Base-by-base conservation (phyloP, 345 rosid species). In the Eucalyptus decipiens region DNA sequence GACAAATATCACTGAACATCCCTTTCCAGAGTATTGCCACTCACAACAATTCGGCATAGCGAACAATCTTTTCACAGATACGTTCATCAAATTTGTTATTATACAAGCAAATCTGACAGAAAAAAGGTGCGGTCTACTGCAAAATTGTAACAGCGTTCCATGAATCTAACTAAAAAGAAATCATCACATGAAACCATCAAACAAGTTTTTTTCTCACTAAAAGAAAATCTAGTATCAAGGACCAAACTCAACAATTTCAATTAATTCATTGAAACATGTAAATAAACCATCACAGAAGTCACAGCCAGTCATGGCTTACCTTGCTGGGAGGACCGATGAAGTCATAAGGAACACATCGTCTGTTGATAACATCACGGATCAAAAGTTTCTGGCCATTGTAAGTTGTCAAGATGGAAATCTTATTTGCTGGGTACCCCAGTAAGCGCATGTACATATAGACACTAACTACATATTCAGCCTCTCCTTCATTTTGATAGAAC, bases 401-500 rank as follows among this genome's bases (percentile, higher is more conserved):
- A 89, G 99, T 98, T 58, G 99, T 98, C 95, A 98, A 93, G 92
- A 98, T 97, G 86, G 99, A 98, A 83, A 98, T 97, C 93, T 97
- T 98, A 89, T 92, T 97, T 19, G 99, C 99, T 86, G 99, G 99
- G 91, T 97, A 97, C 58, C 99, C 99, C 19, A 97, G 93, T 67
- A 98, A 94, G 67, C 99, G 95, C 99, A 97, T 94, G 93, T 98
- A 98, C 92, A 98, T 97, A 87, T 98, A 98, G 90, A 96, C 98
- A 93, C 99, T 98, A 92, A 98, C 99, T 88, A 97, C 76, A 87
- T 98, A 97, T 88, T 97, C 99, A 88, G 99, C 99, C 92, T 97
- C 99, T 86, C 99, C 99, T 90, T 97, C 99, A 90, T 98, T 97
- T 90, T 98, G 99, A 91, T 98, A 98, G 90, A 98, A 98, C 99